Percentiles rank a stretch among this genome's conserved stretches.
phyloP scores from a whole-genome alignment of 1,284 basidiomycete species.

The Leccinum angustisporum region DNA sequence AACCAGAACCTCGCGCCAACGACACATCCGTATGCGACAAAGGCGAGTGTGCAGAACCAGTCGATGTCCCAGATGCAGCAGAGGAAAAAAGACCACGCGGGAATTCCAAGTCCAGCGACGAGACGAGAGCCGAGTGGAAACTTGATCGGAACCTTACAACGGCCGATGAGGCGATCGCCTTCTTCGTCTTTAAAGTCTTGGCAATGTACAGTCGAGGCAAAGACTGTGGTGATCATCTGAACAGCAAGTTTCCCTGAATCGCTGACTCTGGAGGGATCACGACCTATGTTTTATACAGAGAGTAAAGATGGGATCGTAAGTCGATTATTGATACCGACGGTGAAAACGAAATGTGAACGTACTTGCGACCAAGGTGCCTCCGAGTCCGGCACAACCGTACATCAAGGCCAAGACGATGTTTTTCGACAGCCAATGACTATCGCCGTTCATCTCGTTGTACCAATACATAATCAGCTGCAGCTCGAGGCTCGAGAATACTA shows the following conservation, averaged over 20 bases:
- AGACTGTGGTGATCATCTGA: slow-evolving; percentile 27
- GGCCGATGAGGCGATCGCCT: slow-evolving; percentile 35
- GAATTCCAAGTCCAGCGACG: slow-evolving; percentile 24
- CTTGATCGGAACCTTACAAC: slow-evolving; percentile 38
- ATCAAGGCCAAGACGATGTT: slow-evolving; percentile 40
- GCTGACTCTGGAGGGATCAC: slow-evolving; percentile 17
- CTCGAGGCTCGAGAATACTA: slow-evolving; percentile 33
- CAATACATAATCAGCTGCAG: slow-evolving; percentile 32
- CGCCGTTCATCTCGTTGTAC: slow-evolving; percentile 40
- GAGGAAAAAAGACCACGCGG: slow-evolving; percentile 26
- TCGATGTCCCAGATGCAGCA: slow-evolving; percentile 31
- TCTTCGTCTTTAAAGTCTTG: slow-evolving; percentile 43
- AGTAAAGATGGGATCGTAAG: background rate
- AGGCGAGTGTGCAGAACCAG: slow-evolving; percentile 19
- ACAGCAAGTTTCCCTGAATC: slow-evolving; percentile 25
- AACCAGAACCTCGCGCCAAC: slow-evolving; percentile 31
- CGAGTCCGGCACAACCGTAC: slow-evolving; percentile 39
- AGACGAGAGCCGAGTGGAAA: slow-evolving; percentile 31
- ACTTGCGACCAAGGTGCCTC: slow-evolving; percentile 40
- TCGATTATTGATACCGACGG: background rate
- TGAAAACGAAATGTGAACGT: slow-evolving; percentile 7
- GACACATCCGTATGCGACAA: slow-evolving; percentile 28
- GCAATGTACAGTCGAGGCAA: slow-evolving; percentile 40
- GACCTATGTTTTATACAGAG: slow-evolving; percentile 7
- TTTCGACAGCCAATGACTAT: slow-evolving; percentile 38